Conservation (phyloP, 495 filamentous ascomycete species). For the Podospora pseudocomata region DNA sequence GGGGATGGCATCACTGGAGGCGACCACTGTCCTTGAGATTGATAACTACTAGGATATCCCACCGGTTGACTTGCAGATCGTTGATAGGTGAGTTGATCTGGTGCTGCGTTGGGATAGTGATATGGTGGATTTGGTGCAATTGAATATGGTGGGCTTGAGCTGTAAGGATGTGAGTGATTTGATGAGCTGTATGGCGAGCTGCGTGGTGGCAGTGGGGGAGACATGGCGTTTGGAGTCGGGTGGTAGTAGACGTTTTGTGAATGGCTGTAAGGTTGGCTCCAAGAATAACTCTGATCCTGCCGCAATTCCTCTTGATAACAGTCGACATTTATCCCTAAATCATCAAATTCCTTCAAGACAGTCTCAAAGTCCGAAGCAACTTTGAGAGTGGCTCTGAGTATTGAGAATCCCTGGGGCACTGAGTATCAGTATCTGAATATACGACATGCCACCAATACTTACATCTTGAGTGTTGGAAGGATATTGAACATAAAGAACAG, state of each 20-base stretch:
- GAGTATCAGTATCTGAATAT: neutral
- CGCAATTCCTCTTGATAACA: neutral
- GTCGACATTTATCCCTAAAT: conserved; percentile 13
- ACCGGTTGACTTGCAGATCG: conserved; percentile 21
- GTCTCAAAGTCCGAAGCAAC: conserved; percentile 17
- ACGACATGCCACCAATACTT: neutral
- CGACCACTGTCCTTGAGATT: conserved; percentile 5
- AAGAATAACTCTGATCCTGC: neutral
- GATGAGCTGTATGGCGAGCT: neutral
- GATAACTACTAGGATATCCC: neutral
- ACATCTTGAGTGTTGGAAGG: neutral
- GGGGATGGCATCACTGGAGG: conserved; percentile 14
- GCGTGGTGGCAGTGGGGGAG: neutral
- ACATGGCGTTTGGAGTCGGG: neutral
- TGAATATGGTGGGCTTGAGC: conserved; percentile 1
- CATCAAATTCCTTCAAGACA: conserved; percentile 17
- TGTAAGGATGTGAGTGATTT: neutral
- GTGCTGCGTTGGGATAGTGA: neutral
- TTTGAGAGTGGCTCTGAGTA: conserved; percentile 20
- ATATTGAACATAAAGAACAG: neutral
- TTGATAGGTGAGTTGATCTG: neutral
- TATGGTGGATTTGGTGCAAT: conserved; percentile 4
- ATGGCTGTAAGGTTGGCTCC: neutral
- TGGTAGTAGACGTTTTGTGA: neutral
- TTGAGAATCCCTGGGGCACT: conserved; percentile 5